These are phyloP conservation scores for Phyllosticta ampelicida DNA, from an alignment of 2,329 filamentous ascomycete genomes.

Conservation along the genomic window DNA sequence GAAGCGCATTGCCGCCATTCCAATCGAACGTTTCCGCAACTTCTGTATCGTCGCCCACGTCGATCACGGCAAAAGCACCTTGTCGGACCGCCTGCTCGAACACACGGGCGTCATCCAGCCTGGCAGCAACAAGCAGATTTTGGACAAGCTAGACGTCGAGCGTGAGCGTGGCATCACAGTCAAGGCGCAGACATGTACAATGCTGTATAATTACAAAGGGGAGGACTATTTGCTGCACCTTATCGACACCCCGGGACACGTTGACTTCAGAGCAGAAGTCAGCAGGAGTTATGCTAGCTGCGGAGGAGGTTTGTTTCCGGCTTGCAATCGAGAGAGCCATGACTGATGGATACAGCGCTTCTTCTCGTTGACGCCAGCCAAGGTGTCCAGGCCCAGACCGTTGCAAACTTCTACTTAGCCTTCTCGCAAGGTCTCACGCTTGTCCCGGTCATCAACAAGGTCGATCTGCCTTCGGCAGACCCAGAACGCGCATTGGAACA, in stretches of 20 bases:
- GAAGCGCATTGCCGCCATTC: conserved; percentile 59
- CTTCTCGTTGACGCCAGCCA: conserved; percentile 93
- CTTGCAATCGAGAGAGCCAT: not conserved
- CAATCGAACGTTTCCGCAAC: conserved; percentile 73
- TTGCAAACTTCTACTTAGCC: conserved; percentile 96
- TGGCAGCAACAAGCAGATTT: conserved; percentile 83
- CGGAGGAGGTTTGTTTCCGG: conserved; percentile 47
- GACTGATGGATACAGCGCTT: conserved; percentile 43
- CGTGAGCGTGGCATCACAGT: conserved; percentile 94
- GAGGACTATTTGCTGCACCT: conserved; percentile 88
- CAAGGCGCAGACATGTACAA: conserved; percentile 96
- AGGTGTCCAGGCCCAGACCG: conserved; percentile 93
- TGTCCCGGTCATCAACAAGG: conserved; percentile 92
- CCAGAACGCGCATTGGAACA: conserved; percentile 77
- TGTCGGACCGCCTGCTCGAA: conserved; percentile 86
- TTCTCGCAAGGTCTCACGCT: conserved; percentile 83
- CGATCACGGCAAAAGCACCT: conserved; percentile 95
- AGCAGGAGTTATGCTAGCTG: conserved; percentile 93
- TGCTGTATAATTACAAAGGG: conserved; percentile 83
- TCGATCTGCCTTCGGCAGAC: conserved; percentile 85
- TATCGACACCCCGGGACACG: conserved; percentile 93
- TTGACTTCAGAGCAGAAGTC: conserved; percentile 95
- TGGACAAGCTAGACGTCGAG: conserved; percentile 96
- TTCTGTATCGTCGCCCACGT: conserved; percentile 99
- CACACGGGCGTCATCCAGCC: conserved; percentile 83